A percentile compares a stretch with the other conserved stretches of the same genome.
Conservation (phyloP, 306 rosid genomes). For the Gleditsia sinensis region DNA sequence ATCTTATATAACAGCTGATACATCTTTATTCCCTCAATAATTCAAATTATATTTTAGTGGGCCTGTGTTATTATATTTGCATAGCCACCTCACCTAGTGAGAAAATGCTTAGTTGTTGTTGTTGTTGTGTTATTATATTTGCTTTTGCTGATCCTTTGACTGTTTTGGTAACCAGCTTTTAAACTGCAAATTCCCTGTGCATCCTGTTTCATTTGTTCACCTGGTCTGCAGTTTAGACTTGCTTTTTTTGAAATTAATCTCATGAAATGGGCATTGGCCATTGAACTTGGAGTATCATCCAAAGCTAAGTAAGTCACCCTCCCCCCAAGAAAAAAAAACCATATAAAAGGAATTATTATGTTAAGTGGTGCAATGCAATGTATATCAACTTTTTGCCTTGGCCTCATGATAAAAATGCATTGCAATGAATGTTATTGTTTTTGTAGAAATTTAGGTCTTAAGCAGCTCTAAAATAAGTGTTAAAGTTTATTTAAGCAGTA, state of each 20-base stretch:
- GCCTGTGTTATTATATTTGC: conserved; percentile 40
- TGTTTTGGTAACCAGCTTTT: conserved; percentile 40
- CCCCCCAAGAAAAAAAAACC: background rate
- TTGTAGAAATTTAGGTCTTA: conserved; percentile 22
- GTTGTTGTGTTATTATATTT: conserved; percentile 23
- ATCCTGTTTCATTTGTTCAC: conserved; percentile 1
- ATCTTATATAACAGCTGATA: conserved; percentile 63
- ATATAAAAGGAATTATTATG: conserved; percentile 20
- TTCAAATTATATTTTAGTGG: conserved; percentile 49
- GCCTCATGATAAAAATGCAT: conserved; percentile 26
- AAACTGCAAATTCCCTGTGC: conserved; percentile 19
- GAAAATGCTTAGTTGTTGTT: no score
- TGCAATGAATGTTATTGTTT: conserved; percentile 14
- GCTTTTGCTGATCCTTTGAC: conserved; percentile 37
- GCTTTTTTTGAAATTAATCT: conserved; percentile 35
- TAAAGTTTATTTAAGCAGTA: conserved; percentile 6
- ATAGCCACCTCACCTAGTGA: no score
- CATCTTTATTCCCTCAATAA: conserved; percentile 57
- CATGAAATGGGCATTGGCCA: conserved; percentile 17
- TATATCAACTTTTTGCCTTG: conserved; percentile 1
- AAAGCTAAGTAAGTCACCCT: conserved; percentile 2
- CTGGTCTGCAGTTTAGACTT: conserved; percentile 37
- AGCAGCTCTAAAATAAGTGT: conserved; percentile 22
- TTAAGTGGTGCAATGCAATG: conserved; percentile 33
- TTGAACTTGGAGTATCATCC: conserved; percentile 28